A percentile compares a stretch with the other conserved stretches of the same genome.
Conservation (phyloP, 2,329 filamentous ascomycete genomes). For the Dactylellina sp. region DNA sequence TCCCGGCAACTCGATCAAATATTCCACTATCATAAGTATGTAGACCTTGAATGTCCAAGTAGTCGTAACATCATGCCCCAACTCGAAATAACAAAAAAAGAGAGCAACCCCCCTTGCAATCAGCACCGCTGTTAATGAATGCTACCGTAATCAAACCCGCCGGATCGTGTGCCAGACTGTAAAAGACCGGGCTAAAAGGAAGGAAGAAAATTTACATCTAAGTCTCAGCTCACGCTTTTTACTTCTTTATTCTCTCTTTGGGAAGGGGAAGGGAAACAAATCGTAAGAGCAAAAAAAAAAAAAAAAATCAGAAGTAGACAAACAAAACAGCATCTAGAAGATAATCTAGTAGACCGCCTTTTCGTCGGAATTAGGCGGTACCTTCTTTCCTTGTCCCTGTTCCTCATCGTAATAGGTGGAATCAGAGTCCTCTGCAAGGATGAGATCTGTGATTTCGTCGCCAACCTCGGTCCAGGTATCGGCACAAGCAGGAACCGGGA, state of each 20-base stretch:
- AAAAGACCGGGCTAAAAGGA: conserved; percentile 44
- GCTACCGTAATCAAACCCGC: conserved; percentile 46
- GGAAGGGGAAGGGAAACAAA: no score
- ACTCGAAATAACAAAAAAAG: not conserved
- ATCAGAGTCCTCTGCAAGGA: conserved; percentile 59
- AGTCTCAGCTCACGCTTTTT: conserved; percentile 27
- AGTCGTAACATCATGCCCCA: not conserved
- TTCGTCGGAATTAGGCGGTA: conserved; percentile 46
- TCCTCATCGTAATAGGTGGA: conserved; percentile 58
- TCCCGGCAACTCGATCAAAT: no score
- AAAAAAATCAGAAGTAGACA: not conserved
- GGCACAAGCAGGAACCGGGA: conserved; percentile 79
- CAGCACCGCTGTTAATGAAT: conserved; percentile 22
- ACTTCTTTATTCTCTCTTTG: conserved; percentile 9
- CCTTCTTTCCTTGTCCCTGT: conserved; percentile 52
- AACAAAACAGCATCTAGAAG: conserved; percentile 22
- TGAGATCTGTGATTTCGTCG: conserved; percentile 67
- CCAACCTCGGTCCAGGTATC: conserved; percentile 82
- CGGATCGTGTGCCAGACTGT: conserved; percentile 30
- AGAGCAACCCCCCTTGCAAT: not conserved
- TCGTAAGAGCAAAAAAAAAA: not conserved
- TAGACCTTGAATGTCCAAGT: not conserved
- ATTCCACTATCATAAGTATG: no score
- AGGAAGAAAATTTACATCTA: conserved; percentile 30
- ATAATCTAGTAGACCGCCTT: conserved; percentile 49